These are phyloP conservation scores for Penicillium decumbens DNA, from an alignment of 2,329 filamentous ascomycete genomes.

Conservation along the genomic window DNA sequence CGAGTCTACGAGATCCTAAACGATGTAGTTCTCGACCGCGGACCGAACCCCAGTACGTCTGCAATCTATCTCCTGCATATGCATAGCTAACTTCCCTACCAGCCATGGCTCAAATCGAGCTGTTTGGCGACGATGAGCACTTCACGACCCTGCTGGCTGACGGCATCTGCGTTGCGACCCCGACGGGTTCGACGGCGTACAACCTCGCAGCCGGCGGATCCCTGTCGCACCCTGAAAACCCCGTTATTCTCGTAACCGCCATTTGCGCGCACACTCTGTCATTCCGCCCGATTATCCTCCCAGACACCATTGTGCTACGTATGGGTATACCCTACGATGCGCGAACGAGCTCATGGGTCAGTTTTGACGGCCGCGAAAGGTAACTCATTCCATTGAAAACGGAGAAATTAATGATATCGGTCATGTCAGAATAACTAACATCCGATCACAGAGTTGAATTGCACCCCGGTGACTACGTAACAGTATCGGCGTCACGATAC, in stretches of 20 bases:
- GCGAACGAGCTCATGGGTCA: slow-evolving; percentile 88
- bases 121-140: slow-evolving; percentile 92
- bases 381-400: slow-evolving; percentile 20
- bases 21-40: slow-evolving; percentile 92
- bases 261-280: slow-evolving; percentile 94
- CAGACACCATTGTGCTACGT: slow-evolving; percentile 89
- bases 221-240: slow-evolving; percentile 92
- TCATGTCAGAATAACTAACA: slow-evolving; percentile 10
- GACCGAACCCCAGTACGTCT: slow-evolving; percentile 78
- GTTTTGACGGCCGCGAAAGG: slow-evolving; percentile 89
- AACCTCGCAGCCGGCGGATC: slow-evolving; percentile 94
- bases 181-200: slow-evolving; percentile 91
- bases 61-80: neutral
- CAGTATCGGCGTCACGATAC: slow-evolving; percentile 49
- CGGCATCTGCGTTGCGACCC: slow-evolving; percentile 88
- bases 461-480: slow-evolving; percentile 49
- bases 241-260: slow-evolving; percentile 87
- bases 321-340: slow-evolving; percentile 94
- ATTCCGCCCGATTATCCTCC: slow-evolving; percentile 92
- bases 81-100: slow-evolving; percentile 14
- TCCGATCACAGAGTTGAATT: slow-evolving; percentile 41
- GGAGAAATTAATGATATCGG: neutral
- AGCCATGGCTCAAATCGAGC: slow-evolving; percentile 87
- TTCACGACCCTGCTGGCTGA: slow-evolving; percentile 92
- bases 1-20: slow-evolving; percentile 87